Evolutionary conservation across 805 yeast genomes (phyloP).

Genomic region (Maudiozyma barnettii): DNA sequence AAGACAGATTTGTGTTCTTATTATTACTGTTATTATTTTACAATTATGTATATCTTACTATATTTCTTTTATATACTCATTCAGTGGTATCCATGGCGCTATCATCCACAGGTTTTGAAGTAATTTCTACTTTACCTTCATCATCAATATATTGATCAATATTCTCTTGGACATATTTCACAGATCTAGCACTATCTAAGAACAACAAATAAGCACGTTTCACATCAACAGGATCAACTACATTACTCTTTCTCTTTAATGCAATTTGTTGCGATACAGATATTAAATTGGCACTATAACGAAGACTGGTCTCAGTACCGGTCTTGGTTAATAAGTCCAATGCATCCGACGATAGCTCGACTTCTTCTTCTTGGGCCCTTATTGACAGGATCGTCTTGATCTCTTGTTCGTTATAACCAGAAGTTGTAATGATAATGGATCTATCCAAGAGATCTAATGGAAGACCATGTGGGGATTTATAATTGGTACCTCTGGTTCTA

Average conservation of each 20-base stretch:
- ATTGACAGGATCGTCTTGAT: slow-evolving; percentile 77
- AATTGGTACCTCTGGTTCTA: slow-evolving; percentile 87
- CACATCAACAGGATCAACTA: slow-evolving; percentile 70
- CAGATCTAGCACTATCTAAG: slow-evolving; percentile 83
- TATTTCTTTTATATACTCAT: slow-evolving; percentile 1
- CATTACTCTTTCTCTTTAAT: slow-evolving; percentile 57
- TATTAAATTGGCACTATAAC: slow-evolving; percentile 87
- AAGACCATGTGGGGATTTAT: slow-evolving; percentile 94
- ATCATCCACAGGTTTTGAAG: slow-evolving; percentile 9
- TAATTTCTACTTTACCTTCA: slow-evolving; percentile 56
- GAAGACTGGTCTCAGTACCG: slow-evolving; percentile 79
- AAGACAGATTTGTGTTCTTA: no score
- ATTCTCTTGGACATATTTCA: slow-evolving; percentile 67
- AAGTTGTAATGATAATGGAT: slow-evolving; percentile 83
- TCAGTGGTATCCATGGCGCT: slow-evolving; percentile 29
- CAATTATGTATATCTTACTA: background rate
- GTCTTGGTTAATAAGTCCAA: slow-evolving; percentile 80
- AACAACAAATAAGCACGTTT: slow-evolving; percentile 82
- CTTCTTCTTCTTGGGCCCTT: slow-evolving; percentile 91
- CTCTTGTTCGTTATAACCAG: slow-evolving; percentile 69
- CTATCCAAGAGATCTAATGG: slow-evolving; percentile 93
- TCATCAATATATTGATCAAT: slow-evolving; percentile 68
- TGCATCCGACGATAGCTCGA: slow-evolving; percentile 73
- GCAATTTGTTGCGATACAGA: slow-evolving; percentile 86
- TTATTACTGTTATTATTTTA: background rate